Evolutionary conservation across 1,284 basidiomycete genomes (phyloP).

Genomic region (Pseudozyma sp.): DNA sequence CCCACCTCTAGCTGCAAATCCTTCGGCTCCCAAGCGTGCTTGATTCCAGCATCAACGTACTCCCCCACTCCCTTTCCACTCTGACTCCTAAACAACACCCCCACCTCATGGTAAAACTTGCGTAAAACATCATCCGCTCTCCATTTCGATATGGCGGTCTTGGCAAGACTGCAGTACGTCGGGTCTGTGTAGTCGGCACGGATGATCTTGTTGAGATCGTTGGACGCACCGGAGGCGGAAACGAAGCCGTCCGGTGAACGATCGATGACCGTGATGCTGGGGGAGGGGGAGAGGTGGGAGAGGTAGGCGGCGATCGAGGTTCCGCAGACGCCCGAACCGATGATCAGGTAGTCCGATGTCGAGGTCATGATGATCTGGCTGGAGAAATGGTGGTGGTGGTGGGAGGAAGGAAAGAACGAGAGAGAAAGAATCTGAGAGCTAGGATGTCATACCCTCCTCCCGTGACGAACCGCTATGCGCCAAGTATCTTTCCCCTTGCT

Average conservation of each 20-base stretch:
- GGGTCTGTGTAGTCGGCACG: constrained; percentile 69
- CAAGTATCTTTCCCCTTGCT: too few species aligned
- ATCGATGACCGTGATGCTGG: constrained; percentile 76
- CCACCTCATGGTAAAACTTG: constrained; percentile 59
- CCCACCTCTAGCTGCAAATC: constrained; percentile 23
- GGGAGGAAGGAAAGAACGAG: background rate
- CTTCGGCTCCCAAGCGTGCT: constrained; percentile 22
- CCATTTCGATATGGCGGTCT: constrained; percentile 80
- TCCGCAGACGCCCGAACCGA: constrained; percentile 88
- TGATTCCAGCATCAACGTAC: constrained; percentile 41
- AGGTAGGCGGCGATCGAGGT: constrained; percentile 78
- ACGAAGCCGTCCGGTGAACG: constrained; percentile 53
- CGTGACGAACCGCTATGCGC: too few species aligned
- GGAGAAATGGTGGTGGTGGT: background rate
- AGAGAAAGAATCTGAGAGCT: background rate
- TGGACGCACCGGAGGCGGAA: constrained; percentile 82
- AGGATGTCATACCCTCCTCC: too few species aligned
- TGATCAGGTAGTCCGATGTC: constrained; percentile 69
- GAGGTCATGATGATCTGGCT: background rate
- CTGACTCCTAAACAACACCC: constrained; percentile 55
- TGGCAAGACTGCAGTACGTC: constrained; percentile 77
- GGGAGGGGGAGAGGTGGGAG: constrained; percentile 74
- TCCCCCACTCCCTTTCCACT: constrained; percentile 8
- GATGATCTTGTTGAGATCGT: constrained; percentile 84
- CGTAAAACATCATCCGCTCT: constrained; percentile 69